phyloP scores from a whole-genome alignment of 2,329 filamentous ascomycete genomes.

The Setomelanomma holmii region DNA sequence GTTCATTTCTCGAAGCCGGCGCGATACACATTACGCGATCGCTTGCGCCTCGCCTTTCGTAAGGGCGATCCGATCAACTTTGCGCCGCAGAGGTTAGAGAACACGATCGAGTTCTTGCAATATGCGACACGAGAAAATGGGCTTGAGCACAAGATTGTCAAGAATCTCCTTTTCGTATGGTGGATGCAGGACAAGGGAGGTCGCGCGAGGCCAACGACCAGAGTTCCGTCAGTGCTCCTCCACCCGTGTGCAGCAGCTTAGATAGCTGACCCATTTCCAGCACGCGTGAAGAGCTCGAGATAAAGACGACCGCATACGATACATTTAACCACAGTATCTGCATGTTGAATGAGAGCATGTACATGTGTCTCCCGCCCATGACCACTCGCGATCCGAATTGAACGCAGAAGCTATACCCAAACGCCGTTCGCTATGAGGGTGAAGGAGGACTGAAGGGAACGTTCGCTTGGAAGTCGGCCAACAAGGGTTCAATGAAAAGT shows the following conservation, averaged over 20 bases:
- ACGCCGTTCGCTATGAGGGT: constrained; percentile 12
- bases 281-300: constrained; percentile 34
- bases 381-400: constrained; percentile 38
- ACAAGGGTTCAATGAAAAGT: background rate
- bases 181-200: constrained; percentile 50
- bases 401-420: constrained; percentile 10
- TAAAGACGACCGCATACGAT: constrained; percentile 55
- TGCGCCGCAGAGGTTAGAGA: constrained; percentile 59
- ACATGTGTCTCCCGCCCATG: constrained; percentile 59
- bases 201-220: constrained; percentile 38
- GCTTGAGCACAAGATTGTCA: constrained; percentile 75
- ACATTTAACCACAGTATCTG: constrained; percentile 73
- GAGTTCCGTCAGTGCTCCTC: constrained; percentile 21
- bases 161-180: constrained; percentile 66
- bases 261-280: constrained; percentile 18
- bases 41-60: constrained; percentile 52
- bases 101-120: constrained; percentile 74
- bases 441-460: background rate
- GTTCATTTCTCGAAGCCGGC: constrained; percentile 75
- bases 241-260: no score
- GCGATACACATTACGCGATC: constrained; percentile 66
- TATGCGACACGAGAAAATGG: constrained; percentile 69
- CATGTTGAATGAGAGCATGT: constrained; percentile 78
- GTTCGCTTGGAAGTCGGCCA: background rate
- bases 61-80: constrained; percentile 39